Evolutionary conservation across 2,329 filamentous ascomycete species (phyloP).

Genomic region (Teratosphaeria destructans): DNA sequence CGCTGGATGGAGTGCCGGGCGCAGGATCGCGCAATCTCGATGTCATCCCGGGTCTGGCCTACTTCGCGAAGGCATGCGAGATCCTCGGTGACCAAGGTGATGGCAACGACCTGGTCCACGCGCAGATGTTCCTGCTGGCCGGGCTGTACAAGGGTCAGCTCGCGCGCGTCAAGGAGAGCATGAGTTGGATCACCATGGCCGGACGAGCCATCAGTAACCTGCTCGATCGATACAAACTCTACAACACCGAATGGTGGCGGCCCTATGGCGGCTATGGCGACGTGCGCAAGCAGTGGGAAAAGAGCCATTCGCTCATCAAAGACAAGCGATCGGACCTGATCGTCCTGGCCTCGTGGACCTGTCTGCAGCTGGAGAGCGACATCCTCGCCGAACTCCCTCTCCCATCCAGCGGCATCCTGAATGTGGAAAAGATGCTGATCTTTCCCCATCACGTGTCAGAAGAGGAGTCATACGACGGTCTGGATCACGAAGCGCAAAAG

Average conservation of each 20-base stretch:
- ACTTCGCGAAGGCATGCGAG: conserved; percentile 76
- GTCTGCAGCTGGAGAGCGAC: conserved; percentile 86
- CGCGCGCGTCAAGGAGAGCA: conserved; percentile 77
- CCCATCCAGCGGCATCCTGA: conserved; percentile 50
- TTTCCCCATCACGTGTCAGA: conserved; percentile 49
- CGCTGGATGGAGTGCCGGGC: conserved; percentile 15
- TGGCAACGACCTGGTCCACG: conserved; percentile 68
- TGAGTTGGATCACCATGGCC: conserved; percentile 55
- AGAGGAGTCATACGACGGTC: conserved; percentile 17
- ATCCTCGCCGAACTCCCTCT: conserved; percentile 73
- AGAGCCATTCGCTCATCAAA: conserved; percentile 19
- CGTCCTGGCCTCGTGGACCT: conserved; percentile 77
- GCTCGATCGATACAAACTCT: conserved; percentile 56
- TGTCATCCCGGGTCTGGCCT: conserved; percentile 77
- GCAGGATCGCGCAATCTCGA: conserved; percentile 46
- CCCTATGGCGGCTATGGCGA: conserved; percentile 20
- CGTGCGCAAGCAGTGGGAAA: conserved; percentile 21
- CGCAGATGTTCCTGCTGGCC: conserved; percentile 75
- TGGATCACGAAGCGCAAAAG: conserved; percentile 8
- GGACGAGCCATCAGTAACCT: conserved; percentile 57
- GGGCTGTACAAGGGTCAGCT: conserved; percentile 84
- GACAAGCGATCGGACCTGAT: conserved; percentile 31
- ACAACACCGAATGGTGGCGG: conserved; percentile 23
- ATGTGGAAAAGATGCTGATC: conserved; percentile 51
- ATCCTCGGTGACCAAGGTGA: conserved; percentile 76